phyloP scores from a whole-genome alignment of 805 yeast genomes.

The Cyberlindnera veronae region DNA sequence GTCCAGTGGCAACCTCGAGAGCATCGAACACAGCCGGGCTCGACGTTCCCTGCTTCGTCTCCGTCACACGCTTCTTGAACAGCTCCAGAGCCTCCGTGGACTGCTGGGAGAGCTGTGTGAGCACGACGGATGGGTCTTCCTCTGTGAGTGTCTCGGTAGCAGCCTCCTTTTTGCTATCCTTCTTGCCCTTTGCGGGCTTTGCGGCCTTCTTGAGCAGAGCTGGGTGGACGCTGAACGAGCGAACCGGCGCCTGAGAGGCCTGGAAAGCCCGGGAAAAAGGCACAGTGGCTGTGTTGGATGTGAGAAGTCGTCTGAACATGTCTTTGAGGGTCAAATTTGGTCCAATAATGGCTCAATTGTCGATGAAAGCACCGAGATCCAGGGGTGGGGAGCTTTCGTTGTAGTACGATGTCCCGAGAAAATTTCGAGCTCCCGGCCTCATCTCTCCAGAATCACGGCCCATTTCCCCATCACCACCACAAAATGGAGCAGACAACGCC shows the following conservation, averaged over 20 bases:
- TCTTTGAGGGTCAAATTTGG: neutral
- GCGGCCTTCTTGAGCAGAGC: conserved; percentile 19
- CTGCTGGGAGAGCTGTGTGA: conserved; percentile 16
- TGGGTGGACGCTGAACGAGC: neutral
- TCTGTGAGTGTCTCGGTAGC: conserved; percentile 14
- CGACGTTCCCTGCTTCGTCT: conserved; percentile 65
- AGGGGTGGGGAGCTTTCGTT: neutral
- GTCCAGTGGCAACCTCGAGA: conserved; percentile 47
- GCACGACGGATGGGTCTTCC: conserved; percentile 21
- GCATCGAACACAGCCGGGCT: conserved; percentile 64
- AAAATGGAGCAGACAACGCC: neutral
- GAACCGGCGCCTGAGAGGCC: too few species aligned
- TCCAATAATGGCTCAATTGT: neutral
- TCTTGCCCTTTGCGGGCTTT: conserved; percentile 13
- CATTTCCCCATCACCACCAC: too few species aligned
- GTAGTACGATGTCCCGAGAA: too few species aligned
- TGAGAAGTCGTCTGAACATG: conserved; percentile 10
- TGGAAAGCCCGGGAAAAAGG: neutral
- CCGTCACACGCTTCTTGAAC: conserved; percentile 55
- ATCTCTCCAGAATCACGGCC: too few species aligned
- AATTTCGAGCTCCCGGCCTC: too few species aligned
- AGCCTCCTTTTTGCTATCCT: conserved; percentile 3
- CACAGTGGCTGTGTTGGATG: conserved; percentile 1
- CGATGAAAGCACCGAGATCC: neutral
- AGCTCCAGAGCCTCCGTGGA: conserved; percentile 48